Evolutionary conservation across 495 filamentous ascomycete species (phyloP).

Genomic region (Entonaema liquescens): DNA sequence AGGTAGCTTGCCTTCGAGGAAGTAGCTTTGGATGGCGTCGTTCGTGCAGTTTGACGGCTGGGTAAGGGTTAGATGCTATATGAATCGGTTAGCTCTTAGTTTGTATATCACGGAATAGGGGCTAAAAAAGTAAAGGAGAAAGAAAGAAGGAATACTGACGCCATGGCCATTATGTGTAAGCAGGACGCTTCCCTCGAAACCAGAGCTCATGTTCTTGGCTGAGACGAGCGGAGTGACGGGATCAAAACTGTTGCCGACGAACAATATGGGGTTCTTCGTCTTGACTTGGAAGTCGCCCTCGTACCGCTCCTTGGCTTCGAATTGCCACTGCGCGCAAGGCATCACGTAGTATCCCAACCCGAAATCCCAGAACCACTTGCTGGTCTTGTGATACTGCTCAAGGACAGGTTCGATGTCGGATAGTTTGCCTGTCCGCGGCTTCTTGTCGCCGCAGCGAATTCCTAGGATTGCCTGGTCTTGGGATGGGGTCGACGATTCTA

Average conservation of each 20-base stretch:
- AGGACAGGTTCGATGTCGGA: conserved; percentile 33
- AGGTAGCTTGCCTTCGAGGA: conserved; percentile 28
- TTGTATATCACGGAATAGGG: background rate
- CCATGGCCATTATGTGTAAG: conserved; percentile 64
- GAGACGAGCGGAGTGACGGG: conserved; percentile 56
- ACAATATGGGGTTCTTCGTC: conserved; percentile 55
- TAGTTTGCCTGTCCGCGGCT: conserved; percentile 17
- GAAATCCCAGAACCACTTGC: conserved; percentile 37
- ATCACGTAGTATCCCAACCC: conserved; percentile 28
- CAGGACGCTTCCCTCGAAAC: conserved; percentile 62
- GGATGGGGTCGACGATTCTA: background rate
- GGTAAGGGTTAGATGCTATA: conserved; percentile 16
- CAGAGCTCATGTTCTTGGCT: conserved; percentile 59
- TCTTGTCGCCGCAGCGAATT: conserved; percentile 45
- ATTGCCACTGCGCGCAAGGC: conserved; percentile 55
- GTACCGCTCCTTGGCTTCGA: conserved; percentile 54
- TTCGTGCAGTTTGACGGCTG: conserved; percentile 35
- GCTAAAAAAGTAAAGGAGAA: background rate
- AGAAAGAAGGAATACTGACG: conserved; percentile 50
- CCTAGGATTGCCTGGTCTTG: conserved; percentile 35
- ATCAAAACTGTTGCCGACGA: conserved; percentile 56
- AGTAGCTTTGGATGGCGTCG: conserved; percentile 18
- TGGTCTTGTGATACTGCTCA: background rate
- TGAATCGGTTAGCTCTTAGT: background rate
- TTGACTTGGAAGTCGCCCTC: conserved; percentile 51